Evolutionary conservation across 176 grass and related monocot species (phyloP).

Genomic region (Raddia guianensis): DNA sequence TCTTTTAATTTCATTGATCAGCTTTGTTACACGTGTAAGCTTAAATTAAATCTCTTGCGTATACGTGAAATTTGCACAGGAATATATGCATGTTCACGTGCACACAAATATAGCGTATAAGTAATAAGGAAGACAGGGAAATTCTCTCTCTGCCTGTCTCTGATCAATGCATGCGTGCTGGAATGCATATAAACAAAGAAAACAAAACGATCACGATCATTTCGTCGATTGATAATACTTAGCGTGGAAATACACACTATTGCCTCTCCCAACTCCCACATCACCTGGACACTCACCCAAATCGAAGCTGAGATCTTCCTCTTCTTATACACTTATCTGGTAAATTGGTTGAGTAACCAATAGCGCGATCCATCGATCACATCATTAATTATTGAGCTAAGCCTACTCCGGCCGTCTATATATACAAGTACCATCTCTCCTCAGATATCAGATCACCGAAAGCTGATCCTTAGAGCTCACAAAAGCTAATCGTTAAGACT

Average conservation of each 20-base stretch:
- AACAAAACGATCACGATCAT: background rate
- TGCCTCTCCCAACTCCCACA: background rate
- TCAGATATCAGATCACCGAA: too few species aligned
- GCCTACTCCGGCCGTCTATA: background rate
- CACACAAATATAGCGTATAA: background rate
- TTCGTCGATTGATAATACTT: background rate
- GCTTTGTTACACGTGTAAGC: background rate
- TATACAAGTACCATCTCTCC: constrained; percentile 31
- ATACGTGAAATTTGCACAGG: background rate
- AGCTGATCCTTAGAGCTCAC: too few species aligned
- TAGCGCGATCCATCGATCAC: background rate
- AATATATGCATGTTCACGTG: constrained; percentile 3
- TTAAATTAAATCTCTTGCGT: background rate
- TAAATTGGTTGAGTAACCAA: background rate
- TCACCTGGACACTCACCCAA: background rate
- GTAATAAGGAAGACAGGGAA: background rate
- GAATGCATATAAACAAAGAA: background rate
- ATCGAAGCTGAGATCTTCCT: constrained; percentile 2
- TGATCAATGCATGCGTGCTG: background rate
- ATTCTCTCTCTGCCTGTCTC: background rate
- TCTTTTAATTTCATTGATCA: background rate
- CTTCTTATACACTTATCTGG: background rate
- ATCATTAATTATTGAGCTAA: background rate
- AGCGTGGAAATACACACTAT: background rate
- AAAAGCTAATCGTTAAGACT: background rate